Conservation (phyloP, 2,329 filamentous ascomycete genomes). For the Exophiala aquamarina region DNA sequence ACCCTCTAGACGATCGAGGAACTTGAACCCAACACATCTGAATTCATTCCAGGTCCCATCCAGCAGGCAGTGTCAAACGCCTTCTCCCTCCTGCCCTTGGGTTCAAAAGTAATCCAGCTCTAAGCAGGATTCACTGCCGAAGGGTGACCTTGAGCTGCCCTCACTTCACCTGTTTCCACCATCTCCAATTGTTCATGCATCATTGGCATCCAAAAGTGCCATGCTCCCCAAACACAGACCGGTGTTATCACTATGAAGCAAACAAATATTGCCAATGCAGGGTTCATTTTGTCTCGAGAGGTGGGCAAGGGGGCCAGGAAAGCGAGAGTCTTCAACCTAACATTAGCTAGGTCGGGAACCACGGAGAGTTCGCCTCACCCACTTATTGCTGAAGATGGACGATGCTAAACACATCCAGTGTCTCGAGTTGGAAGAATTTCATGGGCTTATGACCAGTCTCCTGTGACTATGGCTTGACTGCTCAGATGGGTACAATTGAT, state of each 20-base stretch:
- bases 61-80: too few relatives aligned
- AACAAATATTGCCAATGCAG: constrained; percentile 27
- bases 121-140: too few relatives aligned
- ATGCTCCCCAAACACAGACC: constrained; percentile 23
- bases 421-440: too few relatives aligned
- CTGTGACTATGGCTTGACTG: too few relatives aligned
- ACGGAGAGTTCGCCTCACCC: background rate
- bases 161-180: constrained; percentile 25
- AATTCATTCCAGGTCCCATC: too few relatives aligned
- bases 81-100: background rate
- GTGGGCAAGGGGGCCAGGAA: background rate
- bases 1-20: too few relatives aligned
- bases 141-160: too few relatives aligned
- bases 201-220: constrained; percentile 27
- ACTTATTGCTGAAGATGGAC: background rate
- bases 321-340: background rate
- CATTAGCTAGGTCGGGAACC: background rate
- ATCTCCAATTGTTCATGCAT: constrained; percentile 25
- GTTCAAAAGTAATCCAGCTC: too few relatives aligned
- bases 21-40: too few relatives aligned
- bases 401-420: too few relatives aligned
- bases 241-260: constrained; percentile 29
- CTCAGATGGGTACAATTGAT: too few relatives aligned
- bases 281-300: constrained; percentile 22
- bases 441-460: too few relatives aligned